A percentile compares a stretch with the other conserved stretches of the same genome.
Conservation (phyloP, 495 filamentous ascomycete genomes). For the Cenococcum geophilum region DNA sequence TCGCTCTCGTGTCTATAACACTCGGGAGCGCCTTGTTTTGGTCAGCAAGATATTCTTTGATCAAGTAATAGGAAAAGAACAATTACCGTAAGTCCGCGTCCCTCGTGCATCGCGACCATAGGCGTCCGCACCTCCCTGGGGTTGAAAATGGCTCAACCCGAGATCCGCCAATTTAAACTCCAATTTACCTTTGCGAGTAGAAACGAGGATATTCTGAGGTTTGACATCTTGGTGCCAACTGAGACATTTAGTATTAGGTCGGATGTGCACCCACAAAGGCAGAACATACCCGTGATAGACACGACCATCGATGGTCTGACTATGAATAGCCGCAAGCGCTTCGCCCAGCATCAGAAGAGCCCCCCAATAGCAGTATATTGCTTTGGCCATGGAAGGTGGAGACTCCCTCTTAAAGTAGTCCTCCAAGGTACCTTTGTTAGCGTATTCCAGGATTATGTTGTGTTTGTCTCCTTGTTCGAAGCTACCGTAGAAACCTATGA, state of each 20-base stretch:
- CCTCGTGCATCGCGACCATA: slow-evolving; percentile 5
- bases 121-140: neutral
- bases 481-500: slow-evolving; percentile 44
- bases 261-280: neutral
- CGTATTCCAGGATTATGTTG: slow-evolving; percentile 46
- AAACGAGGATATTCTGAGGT: slow-evolving; percentile 23
- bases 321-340: too few relatives aligned
- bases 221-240: slow-evolving; percentile 28
- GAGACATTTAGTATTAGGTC: neutral
- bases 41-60: neutral
- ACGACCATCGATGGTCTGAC: neutral
- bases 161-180: slow-evolving; percentile 24
- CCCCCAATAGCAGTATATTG: slow-evolving; percentile 43
- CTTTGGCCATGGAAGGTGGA: slow-evolving; percentile 32
- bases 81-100: slow-evolving; percentile 17
- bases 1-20: neutral
- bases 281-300: slow-evolving; percentile 8
- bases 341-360: slow-evolving; percentile 28
- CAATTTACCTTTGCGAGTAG: neutral
- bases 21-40: neutral
- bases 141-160: slow-evolving; percentile 16
- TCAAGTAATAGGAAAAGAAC: neutral
- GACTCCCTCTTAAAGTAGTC: slow-evolving; percentile 35
- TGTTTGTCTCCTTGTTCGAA: slow-evolving; percentile 39
- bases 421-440: slow-evolving; percentile 42